phyloP scores from a whole-genome alignment of 2,329 filamentous ascomycete genomes.

The Colletotrichum tropicale region DNA sequence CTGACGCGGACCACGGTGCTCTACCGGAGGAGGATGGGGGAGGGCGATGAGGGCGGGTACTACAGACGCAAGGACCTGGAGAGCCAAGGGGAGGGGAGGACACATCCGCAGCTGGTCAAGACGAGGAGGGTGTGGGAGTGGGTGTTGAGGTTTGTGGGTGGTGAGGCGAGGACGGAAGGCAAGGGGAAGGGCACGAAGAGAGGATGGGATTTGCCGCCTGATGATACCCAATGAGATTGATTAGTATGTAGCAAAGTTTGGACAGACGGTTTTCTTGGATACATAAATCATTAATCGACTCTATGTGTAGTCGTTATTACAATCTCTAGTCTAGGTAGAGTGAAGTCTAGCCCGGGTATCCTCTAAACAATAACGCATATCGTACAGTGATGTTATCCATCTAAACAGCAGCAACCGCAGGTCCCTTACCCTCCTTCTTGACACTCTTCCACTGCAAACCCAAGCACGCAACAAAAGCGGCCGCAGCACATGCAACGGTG shows the following conservation, averaged over 20 bases:
- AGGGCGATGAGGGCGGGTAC: slow-evolving; percentile 57
- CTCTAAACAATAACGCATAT: not conserved
- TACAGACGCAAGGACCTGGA: slow-evolving; percentile 60
- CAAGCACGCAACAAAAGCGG: slow-evolving; percentile 47
- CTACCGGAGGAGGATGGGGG: slow-evolving; percentile 57
- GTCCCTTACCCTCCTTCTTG: slow-evolving; percentile 43
- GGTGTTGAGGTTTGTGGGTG: slow-evolving; percentile 72
- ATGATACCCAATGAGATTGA: slow-evolving; percentile 38
- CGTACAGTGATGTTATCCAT: not conserved
- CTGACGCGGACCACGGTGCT: slow-evolving; percentile 74
- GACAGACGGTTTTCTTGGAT: not conserved
- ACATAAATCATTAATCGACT: not conserved
- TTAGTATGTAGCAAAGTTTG: not conserved
- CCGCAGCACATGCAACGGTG: slow-evolving; percentile 49
- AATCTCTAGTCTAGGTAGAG: not conserved
- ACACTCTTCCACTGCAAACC: slow-evolving; percentile 60
- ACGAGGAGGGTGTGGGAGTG: slow-evolving; percentile 74
- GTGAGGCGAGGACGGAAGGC: slow-evolving; percentile 16
- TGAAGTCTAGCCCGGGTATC: not conserved
- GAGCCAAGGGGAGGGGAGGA: slow-evolving; percentile 17
- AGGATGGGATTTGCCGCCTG: slow-evolving; percentile 43
- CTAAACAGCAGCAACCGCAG: slow-evolving; percentile 26
- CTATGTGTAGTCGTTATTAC: not conserved
- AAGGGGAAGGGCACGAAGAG: slow-evolving; percentile 17
- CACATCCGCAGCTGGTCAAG: slow-evolving; percentile 63